These are phyloP conservation scores for Ogataea neopini DNA, from an alignment of 805 yeast genomes.

Conservation along the genomic window DNA sequence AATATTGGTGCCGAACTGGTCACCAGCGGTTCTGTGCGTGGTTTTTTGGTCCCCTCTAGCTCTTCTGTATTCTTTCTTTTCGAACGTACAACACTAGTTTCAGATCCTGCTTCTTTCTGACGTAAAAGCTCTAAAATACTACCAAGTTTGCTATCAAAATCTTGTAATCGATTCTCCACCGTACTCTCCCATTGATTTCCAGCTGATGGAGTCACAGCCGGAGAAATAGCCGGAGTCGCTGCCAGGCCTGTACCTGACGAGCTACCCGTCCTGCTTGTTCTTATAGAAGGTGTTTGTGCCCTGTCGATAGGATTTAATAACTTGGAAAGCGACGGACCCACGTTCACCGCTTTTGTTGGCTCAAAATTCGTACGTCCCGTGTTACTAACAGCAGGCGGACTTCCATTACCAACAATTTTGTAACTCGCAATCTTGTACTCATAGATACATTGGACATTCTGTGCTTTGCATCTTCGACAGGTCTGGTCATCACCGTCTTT, in stretches of 20 bases:
- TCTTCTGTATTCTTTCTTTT: background rate
- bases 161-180: constrained; percentile 41
- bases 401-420: constrained; percentile 33
- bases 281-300: constrained; percentile 2
- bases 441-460: constrained; percentile 56
- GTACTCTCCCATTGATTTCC: constrained; percentile 34
- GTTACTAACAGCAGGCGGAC: background rate
- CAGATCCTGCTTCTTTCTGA: background rate
- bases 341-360: background rate
- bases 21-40: background rate
- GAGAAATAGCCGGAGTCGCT: background rate
- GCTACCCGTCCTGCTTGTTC: background rate
- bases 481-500: constrained; percentile 47
- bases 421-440: constrained; percentile 53
- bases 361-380: background rate
- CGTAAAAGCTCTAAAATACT: constrained; percentile 32
- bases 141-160: constrained; percentile 41
- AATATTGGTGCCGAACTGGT: background rate
- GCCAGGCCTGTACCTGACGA: background rate
- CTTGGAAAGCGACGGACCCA: constrained; percentile 17
- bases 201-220: background rate
- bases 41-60: background rate
- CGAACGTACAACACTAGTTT: background rate
- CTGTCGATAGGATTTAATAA: constrained; percentile 22
- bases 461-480: constrained; percentile 57